Evolutionary conservation across 2,329 filamentous ascomycete species (phyloP).

Genomic region (Fusarium mundagurra): DNA sequence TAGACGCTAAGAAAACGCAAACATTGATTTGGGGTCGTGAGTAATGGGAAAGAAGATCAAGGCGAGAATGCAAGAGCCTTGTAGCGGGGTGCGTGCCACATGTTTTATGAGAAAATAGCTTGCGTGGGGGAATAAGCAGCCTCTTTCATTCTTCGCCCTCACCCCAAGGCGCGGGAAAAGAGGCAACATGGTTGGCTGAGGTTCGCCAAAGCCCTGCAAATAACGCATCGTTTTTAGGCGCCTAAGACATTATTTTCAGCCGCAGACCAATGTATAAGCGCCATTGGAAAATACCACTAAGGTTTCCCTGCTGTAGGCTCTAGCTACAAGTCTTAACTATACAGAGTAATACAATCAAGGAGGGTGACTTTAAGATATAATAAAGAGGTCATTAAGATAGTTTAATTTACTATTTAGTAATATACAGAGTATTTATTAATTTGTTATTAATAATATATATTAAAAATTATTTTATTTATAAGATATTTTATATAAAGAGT

Average conservation of each 20-base stretch:
- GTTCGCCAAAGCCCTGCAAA: neutral
- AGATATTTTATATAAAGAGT: too few relatives aligned
- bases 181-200: neutral
- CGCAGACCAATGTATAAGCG: neutral
- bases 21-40: neutral
- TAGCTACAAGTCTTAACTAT: too few relatives aligned
- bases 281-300: neutral
- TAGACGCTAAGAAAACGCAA: neutral
- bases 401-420: too few relatives aligned
- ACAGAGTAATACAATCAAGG: too few relatives aligned
- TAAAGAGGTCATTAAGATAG: too few relatives aligned
- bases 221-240: neutral
- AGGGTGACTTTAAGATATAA: too few relatives aligned
- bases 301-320: too few relatives aligned
- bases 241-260: neutral
- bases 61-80: neutral
- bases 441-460: too few relatives aligned
- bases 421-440: too few relatives aligned
- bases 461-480: too few relatives aligned
- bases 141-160: neutral
- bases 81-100: neutral
- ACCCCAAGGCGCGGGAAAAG: neutral
- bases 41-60: neutral
- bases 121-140: neutral
- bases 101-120: neutral